Conservation (phyloP, 441 rosid genomes). For the Adansonia grandidieri region DNA sequence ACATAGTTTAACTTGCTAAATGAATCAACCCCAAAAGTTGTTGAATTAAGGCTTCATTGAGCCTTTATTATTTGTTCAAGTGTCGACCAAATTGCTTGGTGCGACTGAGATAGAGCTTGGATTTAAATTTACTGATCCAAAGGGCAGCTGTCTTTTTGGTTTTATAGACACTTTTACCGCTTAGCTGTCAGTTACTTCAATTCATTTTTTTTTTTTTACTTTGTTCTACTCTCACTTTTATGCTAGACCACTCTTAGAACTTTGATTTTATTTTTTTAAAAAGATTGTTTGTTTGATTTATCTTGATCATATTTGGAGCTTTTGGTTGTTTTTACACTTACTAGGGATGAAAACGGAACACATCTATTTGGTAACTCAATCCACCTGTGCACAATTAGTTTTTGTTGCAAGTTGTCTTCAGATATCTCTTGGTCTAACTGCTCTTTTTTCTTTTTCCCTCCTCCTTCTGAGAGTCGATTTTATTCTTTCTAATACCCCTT, state of each 20-base stretch:
- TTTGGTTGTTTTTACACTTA: not conserved
- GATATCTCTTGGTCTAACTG: not conserved
- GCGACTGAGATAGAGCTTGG: not conserved
- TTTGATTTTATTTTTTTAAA: not conserved
- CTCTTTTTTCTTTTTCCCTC: slow-evolving; percentile 1
- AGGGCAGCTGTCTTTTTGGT: slow-evolving; percentile 2
- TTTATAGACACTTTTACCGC: not conserved
- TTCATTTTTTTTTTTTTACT: not conserved
- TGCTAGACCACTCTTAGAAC: not conserved
- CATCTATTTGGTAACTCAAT: not conserved
- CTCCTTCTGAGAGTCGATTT: not conserved
- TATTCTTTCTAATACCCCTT: not conserved
- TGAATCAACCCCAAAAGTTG: too few relatives aligned
- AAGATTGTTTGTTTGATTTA: not conserved
- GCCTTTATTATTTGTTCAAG: too few relatives aligned
- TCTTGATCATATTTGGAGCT: slow-evolving; percentile 1
- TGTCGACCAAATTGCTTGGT: too few relatives aligned
- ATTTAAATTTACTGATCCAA: not conserved
- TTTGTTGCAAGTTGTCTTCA: not conserved
- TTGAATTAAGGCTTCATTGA: too few relatives aligned
- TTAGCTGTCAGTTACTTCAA: not conserved
- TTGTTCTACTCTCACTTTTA: slow-evolving; percentile 12
- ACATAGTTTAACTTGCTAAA: too few relatives aligned
- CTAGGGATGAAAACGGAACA: not conserved
- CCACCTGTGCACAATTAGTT: not conserved